Evolutionary conservation across 345 rosid genomes (phyloP).

Genomic region (Geranium brycei): DNA sequence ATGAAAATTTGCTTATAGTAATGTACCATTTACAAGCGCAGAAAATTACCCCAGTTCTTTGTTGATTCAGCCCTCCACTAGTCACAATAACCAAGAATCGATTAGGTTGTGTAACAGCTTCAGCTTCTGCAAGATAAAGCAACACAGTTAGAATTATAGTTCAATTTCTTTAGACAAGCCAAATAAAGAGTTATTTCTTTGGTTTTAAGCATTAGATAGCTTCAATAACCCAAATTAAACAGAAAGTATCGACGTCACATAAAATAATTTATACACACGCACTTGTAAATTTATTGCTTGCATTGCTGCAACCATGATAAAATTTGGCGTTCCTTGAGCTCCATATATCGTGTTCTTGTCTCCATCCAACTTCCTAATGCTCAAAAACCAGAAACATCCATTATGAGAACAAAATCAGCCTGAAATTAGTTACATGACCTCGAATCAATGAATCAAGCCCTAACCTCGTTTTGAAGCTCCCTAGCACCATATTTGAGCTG

Average conservation of each 20-base stretch:
- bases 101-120: conserved; percentile 30
- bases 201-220: too few species aligned
- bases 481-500: not conserved
- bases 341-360: conserved; percentile 64
- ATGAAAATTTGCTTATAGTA: not conserved
- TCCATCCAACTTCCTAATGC: conserved; percentile 48
- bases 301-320: conserved; percentile 58
- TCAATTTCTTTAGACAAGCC: not conserved
- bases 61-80: conserved; percentile 93
- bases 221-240: too few species aligned
- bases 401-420: not conserved
- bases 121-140: conserved; percentile 37
- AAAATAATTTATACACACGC: conserved; percentile 7
- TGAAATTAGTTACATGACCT: not conserved
- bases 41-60: conserved; percentile 72
- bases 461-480: not conserved
- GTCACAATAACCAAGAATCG: conserved; percentile 69
- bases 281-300: conserved; percentile 57
- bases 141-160: conserved; percentile 3
- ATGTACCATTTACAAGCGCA: not conserved
- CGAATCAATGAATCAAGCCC: not conserved
- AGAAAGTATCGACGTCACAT: too few species aligned
- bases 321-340: conserved; percentile 46
- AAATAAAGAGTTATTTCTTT: not conserved
- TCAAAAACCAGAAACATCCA: conserved; percentile 11